Evolutionary conservation across 768 basidiomycete genomes (phyloP).

Genomic region (Albatrellus ellisii): DNA sequence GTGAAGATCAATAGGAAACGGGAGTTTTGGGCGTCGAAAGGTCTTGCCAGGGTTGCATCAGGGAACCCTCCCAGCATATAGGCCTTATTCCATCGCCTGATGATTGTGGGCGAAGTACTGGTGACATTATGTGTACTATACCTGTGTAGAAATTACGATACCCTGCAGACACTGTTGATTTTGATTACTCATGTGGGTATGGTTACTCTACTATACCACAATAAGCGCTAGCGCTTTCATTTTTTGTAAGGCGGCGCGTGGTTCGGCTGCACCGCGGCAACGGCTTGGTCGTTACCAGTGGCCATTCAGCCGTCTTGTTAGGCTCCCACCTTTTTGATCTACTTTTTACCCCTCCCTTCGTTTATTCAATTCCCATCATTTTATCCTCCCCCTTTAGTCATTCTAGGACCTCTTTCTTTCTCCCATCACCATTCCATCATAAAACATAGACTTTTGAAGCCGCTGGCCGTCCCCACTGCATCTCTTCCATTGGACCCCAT

Average conservation of each 20-base stretch:
- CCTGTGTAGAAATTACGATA: too few species aligned
- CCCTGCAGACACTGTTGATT: too few species aligned
- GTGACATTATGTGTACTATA: too few species aligned
- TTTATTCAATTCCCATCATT: not conserved
- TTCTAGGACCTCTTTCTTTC: conserved; percentile 2
- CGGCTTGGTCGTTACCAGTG: not conserved
- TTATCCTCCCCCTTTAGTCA: conserved; percentile 3
- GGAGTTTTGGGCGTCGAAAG: conserved; percentile 50
- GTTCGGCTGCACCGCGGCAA: not conserved
- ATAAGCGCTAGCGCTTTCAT: too few species aligned
- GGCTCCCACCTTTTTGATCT: not conserved
- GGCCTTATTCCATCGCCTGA: too few species aligned
- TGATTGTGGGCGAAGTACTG: too few species aligned
- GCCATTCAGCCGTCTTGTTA: not conserved
- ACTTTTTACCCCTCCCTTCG: not conserved
- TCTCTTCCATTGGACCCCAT: conserved; percentile 7
- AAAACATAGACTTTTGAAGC: conserved; percentile 2
- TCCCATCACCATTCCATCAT: not conserved
- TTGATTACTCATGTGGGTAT: too few species aligned
- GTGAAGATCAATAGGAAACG: conserved; percentile 27
- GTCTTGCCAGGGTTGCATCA: not conserved
- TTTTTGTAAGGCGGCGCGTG: too few species aligned
- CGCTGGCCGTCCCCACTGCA: conserved; percentile 5
- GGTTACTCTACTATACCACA: too few species aligned
- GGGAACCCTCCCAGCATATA: too few species aligned